A percentile compares a stretch with the other conserved stretches of the same genome.
Evolutionary conservation across 1,284 basidiomycete species (phyloP).

Genomic region (Tylopilus sp.): DNA sequence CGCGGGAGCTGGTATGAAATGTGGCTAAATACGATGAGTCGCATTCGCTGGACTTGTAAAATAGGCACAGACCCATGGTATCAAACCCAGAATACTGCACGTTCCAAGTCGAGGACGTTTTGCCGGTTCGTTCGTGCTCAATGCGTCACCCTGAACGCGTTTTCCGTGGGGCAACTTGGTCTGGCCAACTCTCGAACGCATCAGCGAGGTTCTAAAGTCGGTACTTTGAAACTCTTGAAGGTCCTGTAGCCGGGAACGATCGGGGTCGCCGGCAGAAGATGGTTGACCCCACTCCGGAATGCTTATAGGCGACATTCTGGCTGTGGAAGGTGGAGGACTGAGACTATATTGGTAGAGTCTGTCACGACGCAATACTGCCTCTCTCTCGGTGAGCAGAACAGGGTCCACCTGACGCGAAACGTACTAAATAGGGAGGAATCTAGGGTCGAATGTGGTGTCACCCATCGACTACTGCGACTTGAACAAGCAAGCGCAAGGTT

Average conservation of each 20-base stretch:
- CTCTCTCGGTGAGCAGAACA: conserved; percentile 9
- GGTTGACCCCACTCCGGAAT: conserved; percentile 40
- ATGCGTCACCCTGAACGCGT: conserved; percentile 14
- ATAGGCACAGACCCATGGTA: conserved; percentile 28
- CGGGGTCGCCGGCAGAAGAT: conserved; percentile 30
- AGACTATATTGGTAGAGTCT: conserved; percentile 24
- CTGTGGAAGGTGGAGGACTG: conserved; percentile 17
- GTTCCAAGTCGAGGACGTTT: conserved; percentile 22
- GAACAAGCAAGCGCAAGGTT: conserved; percentile 18
- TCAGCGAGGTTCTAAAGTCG: conserved; percentile 12
- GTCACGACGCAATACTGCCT: conserved; percentile 15
- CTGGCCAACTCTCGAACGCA: neutral
- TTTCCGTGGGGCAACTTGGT: conserved; percentile 7
- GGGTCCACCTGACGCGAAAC: conserved; percentile 6
- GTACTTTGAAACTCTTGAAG: conserved; percentile 43
- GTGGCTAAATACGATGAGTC: conserved; percentile 25
- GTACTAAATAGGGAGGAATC: conserved; percentile 23
- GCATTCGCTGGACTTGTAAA: neutral
- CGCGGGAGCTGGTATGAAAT: conserved; percentile 27
- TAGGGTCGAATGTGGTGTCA: conserved; percentile 12
- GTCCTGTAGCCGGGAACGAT: conserved; percentile 34
- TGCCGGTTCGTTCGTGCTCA: neutral
- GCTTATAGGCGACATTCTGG: neutral
- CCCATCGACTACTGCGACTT: conserved; percentile 13
- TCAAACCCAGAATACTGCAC: conserved; percentile 17